Base-by-base conservation (phyloP, 371 early-diverging fungal species). In the Lichtheimia hyalospora region DNA sequence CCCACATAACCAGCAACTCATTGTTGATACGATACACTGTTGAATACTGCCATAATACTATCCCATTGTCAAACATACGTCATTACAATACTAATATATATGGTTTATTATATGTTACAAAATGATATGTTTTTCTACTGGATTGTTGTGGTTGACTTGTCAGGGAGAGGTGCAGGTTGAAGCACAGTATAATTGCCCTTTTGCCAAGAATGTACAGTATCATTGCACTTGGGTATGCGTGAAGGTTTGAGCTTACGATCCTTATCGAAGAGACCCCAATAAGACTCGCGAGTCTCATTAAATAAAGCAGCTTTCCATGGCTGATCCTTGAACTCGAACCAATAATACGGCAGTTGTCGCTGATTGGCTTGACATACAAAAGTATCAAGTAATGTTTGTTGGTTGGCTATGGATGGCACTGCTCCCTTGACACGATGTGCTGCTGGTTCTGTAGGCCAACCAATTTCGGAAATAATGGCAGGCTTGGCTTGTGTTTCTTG, bases 261-360 rank as follows among this genome's bases (percentile, higher is more conserved):
- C 23, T 71, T 69, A 13, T 72, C 74, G 58, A 81, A 57, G 15
- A 88, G 52, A 7, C 89, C 88, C 86, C 86, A 89, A 64, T 84
- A 79, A 5, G 83, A 70, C 63, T 89, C 89, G 14, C 79, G 72
- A 10, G 69, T 74, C 48, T 77, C 81, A 49, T 81, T 79, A 57
- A 84, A 78, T 55, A 70, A 71, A 44, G 56, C 62, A 20, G 52
- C 54, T 73, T 87, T 87, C 88, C 88, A 89, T 6, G 83, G 84
- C 43, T 84, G 85, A 65, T 89, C 89, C 63, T 86, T 82, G 58
- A 86, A 86, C 60, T 82, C 81, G 67, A 89, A 89, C 77, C 79
- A 87, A 56, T 75, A 81, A 56, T 86, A 85, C 10, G 85, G 79
- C 46, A 86, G 34, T 5, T 74, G 67, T 49, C 77, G 74, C 18